phyloP scores from a whole-genome alignment of 2,329 filamentous ascomycete species.

The Colletotrichum sublineola region DNA sequence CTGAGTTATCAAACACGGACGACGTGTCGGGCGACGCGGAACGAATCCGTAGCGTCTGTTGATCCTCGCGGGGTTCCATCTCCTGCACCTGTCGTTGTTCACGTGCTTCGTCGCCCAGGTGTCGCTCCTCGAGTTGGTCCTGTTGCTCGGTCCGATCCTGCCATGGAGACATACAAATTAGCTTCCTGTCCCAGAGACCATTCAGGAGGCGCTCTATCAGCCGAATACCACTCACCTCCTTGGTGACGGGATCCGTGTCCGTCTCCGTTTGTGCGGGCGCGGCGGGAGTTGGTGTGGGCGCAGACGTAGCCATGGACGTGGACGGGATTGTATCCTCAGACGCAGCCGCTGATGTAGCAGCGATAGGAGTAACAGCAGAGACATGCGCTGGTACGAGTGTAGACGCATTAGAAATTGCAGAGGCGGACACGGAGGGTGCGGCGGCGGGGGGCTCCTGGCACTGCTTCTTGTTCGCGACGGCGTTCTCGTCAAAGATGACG shows the following conservation, averaged over 20 bases:
- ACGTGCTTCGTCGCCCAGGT: slow-evolving; percentile 13
- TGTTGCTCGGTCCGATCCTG: slow-evolving; percentile 15
- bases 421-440: background rate
- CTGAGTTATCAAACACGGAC: slow-evolving; percentile 65
- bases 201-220: background rate
- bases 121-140: background rate
- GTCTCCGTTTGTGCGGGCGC: slow-evolving; percentile 15
- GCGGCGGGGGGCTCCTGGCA: slow-evolving; percentile 42
- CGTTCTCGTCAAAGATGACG: slow-evolving; percentile 40
- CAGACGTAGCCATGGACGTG: slow-evolving; percentile 12
- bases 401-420: background rate
- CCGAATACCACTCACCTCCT: slow-evolving; percentile 14
- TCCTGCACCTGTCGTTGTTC: background rate
- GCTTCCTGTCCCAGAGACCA: background rate
- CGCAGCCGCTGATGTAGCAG: slow-evolving; percentile 4
- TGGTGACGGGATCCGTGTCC: slow-evolving; percentile 12
- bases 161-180: slow-evolving; percentile 7
- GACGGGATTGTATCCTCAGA: background rate
- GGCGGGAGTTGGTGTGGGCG: slow-evolving; percentile 5
- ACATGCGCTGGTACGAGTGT: slow-evolving; percentile 6
- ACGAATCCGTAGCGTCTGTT: slow-evolving; percentile 16
- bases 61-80: background rate
- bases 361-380: background rate
- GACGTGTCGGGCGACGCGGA: slow-evolving; percentile 55
- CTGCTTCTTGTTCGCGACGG: slow-evolving; percentile 43